Base-by-base conservation (phyloP, 768 basidiomycete genomes). In the Leccinum subtestaceum region DNA sequence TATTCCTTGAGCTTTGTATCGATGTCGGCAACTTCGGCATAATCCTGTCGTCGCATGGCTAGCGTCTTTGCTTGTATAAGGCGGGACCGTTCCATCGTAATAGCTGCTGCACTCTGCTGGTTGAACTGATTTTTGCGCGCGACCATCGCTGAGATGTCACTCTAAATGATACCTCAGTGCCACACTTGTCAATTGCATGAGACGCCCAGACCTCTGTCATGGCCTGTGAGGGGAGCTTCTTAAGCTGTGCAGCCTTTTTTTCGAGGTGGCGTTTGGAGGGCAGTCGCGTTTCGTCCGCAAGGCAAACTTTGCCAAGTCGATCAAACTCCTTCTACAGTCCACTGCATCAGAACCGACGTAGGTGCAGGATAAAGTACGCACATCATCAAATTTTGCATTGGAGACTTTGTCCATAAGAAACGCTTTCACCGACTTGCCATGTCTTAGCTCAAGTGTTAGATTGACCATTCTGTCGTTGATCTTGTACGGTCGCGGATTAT, bases 361-460 rank as follows among this genome's bases (percentile, higher is more conserved):
- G 60, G 36, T 45, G 8, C 38, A 10, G 5, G 12, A 48, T 38
- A 17, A 43, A 23, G 31, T 19, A 79, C 85, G 53, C 51, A 95
- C 95, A 61, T 78, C 72, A 11, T 75, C 76, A 58, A 93, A 87
- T 3, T 74, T 57, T 1, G 81, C 74, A 68, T 98, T 96, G 7
- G 93, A 96, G 8, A 96, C 85, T 64, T 87, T 89, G 69, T 94
- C 92, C 88, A 99, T 94, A 4, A 73, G 71, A 66, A 89, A 94
- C 1, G 73, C 60, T 58, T 78, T 80, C 8, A 80, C 68, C 0
- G 85, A 83, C 57, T 82, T 84, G 9, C 93, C 95, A 67, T 95
- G 89, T 65, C 85, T 85, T 50, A 98, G 82, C 60, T 89, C 81
- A 13, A 98, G 78, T 1, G 77, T 76, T 59, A 91, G 81, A 64